Percentiles rank a stretch among this genome's conserved stretches.
Evolutionary conservation across 331 rosid species (phyloP).

Genomic region (Spiraea crenata): DNA sequence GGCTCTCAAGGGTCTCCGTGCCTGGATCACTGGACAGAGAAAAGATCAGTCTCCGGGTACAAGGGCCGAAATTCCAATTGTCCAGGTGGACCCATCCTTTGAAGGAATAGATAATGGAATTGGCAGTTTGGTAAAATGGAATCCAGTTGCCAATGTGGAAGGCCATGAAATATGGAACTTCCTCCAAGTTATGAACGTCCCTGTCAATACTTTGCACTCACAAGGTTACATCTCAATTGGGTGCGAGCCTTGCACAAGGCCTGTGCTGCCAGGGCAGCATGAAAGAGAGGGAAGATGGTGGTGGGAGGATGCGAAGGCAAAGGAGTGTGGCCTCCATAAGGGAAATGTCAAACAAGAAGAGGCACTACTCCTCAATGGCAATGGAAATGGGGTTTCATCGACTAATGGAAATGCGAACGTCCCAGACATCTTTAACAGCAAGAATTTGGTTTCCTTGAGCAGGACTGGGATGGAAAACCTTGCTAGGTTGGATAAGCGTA

Average conservation of each 20-base stretch:
- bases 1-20: constrained; percentile 84
- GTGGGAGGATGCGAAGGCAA: constrained; percentile 99
- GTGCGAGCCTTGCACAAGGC: constrained; percentile 97
- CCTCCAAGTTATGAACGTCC: constrained; percentile 89
- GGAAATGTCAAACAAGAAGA: constrained; percentile 80
- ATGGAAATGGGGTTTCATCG: background rate
- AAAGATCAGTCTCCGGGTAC: constrained; percentile 99
- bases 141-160: constrained; percentile 84
- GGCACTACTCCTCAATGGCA: constrained; percentile 39
- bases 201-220: constrained; percentile 80
- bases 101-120: constrained; percentile 84
- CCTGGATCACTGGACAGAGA: constrained; percentile 96
- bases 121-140: constrained; percentile 95
- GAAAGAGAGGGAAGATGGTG: constrained; percentile 99
- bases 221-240: constrained; percentile 93
- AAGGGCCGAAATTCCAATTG: constrained; percentile 86
- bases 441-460: constrained; percentile 61
- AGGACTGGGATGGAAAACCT: constrained; percentile 83
- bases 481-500: constrained; percentile 58
- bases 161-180: constrained; percentile 83
- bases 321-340: constrained; percentile 99
- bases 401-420: constrained; percentile 42
- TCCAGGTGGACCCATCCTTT: constrained; percentile 92
- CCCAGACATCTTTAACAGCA: constrained; percentile 61
- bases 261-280: constrained; percentile 94